phyloP scores from a whole-genome alignment of 192 early-diverging fungal genomes.

The Entrophospora sp. region DNA sequence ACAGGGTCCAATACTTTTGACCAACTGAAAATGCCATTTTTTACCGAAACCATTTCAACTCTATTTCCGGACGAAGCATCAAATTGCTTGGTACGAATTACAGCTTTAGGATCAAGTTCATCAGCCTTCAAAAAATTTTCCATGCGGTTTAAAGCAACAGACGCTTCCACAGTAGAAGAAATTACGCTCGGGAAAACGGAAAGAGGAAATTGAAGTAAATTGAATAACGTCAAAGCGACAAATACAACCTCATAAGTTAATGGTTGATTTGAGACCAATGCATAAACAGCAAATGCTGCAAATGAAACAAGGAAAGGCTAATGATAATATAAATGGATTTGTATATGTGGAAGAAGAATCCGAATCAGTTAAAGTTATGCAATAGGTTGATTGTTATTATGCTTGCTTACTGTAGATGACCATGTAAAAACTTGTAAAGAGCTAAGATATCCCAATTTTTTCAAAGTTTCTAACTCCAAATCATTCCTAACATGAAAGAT shows the following conservation, averaged over 20 bases:
- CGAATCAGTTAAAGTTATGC: no score
- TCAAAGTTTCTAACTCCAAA: slow-evolving; percentile 66
- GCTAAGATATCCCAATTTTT: slow-evolving; percentile 60
- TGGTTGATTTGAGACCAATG: slow-evolving; percentile 32
- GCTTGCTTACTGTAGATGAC: slow-evolving; percentile 50
- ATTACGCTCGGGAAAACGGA: slow-evolving; percentile 77
- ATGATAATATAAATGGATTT: background rate
- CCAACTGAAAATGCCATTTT: slow-evolving; percentile 50
- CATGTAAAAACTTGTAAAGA: slow-evolving; percentile 70
- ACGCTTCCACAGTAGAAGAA: slow-evolving; percentile 65
- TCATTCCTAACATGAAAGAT: slow-evolving; percentile 59
- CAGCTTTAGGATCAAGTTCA: no score
- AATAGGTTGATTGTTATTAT: no score
- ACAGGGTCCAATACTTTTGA: slow-evolving; percentile 26
- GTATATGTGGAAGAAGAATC: background rate
- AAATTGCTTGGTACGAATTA: no score
- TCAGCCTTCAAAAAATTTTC: slow-evolving; percentile 70
- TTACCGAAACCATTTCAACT: slow-evolving; percentile 32
- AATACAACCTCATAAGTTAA: slow-evolving; percentile 69
- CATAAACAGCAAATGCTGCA: slow-evolving; percentile 71
- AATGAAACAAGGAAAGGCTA: slow-evolving; percentile 83
- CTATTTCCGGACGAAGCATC: no score
- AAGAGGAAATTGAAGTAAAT: slow-evolving; percentile 84
- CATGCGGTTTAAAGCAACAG: slow-evolving; percentile 75
- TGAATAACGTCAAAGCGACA: slow-evolving; percentile 86